Conservation (phyloP, 768 basidiomycete species). For the Trametopsis cervina region DNA sequence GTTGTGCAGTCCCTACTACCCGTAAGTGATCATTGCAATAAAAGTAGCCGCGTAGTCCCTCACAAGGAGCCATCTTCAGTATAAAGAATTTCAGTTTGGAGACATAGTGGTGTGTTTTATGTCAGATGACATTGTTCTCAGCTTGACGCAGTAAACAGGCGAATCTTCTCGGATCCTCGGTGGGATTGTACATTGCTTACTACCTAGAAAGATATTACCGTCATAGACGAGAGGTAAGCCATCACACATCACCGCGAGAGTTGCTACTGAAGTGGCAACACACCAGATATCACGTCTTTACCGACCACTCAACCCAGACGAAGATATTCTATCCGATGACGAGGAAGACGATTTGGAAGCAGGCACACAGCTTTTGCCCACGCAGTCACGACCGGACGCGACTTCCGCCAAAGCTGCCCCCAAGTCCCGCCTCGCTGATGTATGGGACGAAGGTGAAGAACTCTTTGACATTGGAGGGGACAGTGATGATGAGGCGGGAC, state of each 20-base stretch:
- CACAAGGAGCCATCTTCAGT: too few species aligned
- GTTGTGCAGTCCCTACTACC: slow-evolving; percentile 75
- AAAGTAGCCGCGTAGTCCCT: too few species aligned
- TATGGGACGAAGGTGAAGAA: slow-evolving; percentile 79
- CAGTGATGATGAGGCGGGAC: slow-evolving; percentile 44
- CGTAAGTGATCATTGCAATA: slow-evolving; percentile 29
- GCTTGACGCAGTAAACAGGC: slow-evolving; percentile 39
- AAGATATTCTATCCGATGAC: slow-evolving; percentile 34
- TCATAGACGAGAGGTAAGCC: slow-evolving; percentile 63
- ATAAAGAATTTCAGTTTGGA: slow-evolving; percentile 65
- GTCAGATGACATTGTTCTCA: background rate
- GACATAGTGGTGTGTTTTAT: slow-evolving; percentile 56
- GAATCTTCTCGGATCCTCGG: slow-evolving; percentile 64
- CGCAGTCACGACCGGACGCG: slow-evolving; percentile 18
- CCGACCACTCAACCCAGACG: slow-evolving; percentile 53
- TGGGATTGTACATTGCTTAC: slow-evolving; percentile 62
- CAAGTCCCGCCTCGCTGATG: slow-evolving; percentile 43
- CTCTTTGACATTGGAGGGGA: slow-evolving; percentile 62
- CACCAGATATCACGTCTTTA: slow-evolving; percentile 71
- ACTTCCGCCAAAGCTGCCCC: slow-evolving; percentile 9
- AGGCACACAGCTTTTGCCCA: slow-evolving; percentile 54
- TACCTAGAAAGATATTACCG: slow-evolving; percentile 73
- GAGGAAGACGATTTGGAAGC: slow-evolving; percentile 47
- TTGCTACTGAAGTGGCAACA: too few species aligned
- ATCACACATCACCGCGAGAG: too few species aligned